These are phyloP conservation scores for Daucus carota DNA, from an alignment of 129 eudicot species.

Conservation along the genomic window DNA sequence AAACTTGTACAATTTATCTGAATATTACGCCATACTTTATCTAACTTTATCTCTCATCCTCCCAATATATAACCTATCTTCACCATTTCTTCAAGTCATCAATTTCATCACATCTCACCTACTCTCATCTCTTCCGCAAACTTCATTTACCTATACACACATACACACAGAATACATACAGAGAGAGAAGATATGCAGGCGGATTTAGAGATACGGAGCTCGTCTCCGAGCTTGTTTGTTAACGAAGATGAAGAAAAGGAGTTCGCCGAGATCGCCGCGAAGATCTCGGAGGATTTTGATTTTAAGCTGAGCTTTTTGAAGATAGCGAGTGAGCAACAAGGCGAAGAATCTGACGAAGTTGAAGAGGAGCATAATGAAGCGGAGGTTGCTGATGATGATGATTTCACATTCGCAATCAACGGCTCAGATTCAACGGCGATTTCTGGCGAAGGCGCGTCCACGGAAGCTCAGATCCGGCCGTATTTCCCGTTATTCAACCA, in stretches of 20 bases:
- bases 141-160: not conserved
- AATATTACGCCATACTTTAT: not conserved
- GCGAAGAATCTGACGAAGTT: not conserved
- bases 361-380: slow-evolving; percentile 1
- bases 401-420: slow-evolving; percentile 41
- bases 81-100: not conserved
- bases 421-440: slow-evolving; percentile 23
- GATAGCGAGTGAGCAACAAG: not conserved
- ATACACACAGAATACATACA: not conserved
- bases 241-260: slow-evolving; percentile 4
- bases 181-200: not conserved
- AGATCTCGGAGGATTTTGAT: slow-evolving; percentile 10
- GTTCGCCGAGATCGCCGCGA: not conserved
- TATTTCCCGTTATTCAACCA: slow-evolving; percentile 54
- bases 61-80: not conserved
- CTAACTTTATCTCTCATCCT: not conserved
- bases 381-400: slow-evolving; percentile 13
- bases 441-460: slow-evolving; percentile 34
- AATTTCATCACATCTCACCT: not conserved
- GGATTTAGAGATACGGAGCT: not conserved
- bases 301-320: not conserved
- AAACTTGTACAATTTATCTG: not conserved
- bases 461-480: slow-evolving; percentile 46
- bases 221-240: slow-evolving; percentile 2
- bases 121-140: not conserved